Evolutionary conservation across 202 grass and related monocot genomes (phyloP).

Genomic region (Eragrostis tef): DNA sequence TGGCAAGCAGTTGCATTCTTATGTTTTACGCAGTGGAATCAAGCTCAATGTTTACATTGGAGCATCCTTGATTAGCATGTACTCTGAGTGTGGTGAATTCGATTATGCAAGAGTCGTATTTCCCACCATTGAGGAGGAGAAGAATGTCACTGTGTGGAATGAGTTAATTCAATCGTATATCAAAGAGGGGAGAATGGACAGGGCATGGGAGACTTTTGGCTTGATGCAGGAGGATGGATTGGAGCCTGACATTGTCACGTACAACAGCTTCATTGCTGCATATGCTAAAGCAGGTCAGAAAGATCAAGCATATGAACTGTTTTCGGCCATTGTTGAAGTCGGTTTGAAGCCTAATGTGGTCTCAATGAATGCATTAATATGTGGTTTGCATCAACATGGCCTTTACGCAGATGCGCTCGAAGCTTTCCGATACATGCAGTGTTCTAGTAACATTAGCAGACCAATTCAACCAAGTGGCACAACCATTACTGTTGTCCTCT

Average conservation of each 20-base stretch:
- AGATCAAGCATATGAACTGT: constrained; percentile 56
- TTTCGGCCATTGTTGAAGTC: constrained; percentile 44
- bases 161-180: constrained; percentile 64
- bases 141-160: constrained; percentile 68
- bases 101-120: constrained; percentile 56
- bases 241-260: constrained; percentile 61
- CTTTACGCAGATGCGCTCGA: constrained; percentile 59
- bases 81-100: constrained; percentile 57
- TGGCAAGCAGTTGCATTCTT: constrained; percentile 66
- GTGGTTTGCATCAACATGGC: constrained; percentile 60
- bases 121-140: constrained; percentile 49
- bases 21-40: constrained; percentile 51
- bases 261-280: constrained; percentile 64
- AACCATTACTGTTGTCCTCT: constrained; percentile 65
- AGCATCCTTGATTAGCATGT: constrained; percentile 68
- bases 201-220: constrained; percentile 55
- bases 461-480: constrained; percentile 56
- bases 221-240: constrained; percentile 63
- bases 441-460: constrained; percentile 21
- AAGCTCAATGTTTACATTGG: constrained; percentile 67
- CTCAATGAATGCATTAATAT: constrained; percentile 68
- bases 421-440: constrained; percentile 64
- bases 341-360: constrained; percentile 65
- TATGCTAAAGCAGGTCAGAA: constrained; percentile 68
- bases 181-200: constrained; percentile 57